These are phyloP conservation scores for Pleurotus platypus DNA, from an alignment of 768 basidiomycete genomes.

Conservation along the genomic window DNA sequence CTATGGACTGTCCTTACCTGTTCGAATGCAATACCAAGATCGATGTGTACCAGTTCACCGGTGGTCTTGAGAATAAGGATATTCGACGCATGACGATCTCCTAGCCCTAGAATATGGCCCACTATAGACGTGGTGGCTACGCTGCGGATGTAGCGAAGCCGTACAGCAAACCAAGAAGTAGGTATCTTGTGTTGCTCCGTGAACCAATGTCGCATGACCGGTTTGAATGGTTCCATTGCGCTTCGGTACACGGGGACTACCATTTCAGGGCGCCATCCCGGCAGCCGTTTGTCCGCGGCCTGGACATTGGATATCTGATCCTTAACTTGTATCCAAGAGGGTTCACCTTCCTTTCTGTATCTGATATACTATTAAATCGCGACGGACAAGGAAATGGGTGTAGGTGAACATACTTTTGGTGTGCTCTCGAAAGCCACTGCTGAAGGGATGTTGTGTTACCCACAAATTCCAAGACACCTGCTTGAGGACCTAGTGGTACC, in stretches of 20 bases:
- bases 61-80: constrained; percentile 80
- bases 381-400: too few relatives aligned
- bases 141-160: constrained; percentile 86
- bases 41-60: constrained; percentile 93
- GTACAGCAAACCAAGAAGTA: constrained; percentile 88
- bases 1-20: constrained; percentile 49
- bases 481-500: constrained; percentile 74
- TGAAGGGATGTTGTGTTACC: constrained; percentile 66
- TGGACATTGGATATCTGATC: too few relatives aligned
- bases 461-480: constrained; percentile 91
- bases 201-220: constrained; percentile 94
- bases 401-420: constrained; percentile 44
- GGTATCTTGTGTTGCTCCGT: constrained; percentile 86
- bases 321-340: too few relatives aligned
- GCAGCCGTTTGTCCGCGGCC: not conserved
- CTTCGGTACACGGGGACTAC: constrained; percentile 26
- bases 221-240: constrained; percentile 50
- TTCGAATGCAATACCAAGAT: constrained; percentile 95
- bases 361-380: too few relatives aligned
- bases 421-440: constrained; percentile 61
- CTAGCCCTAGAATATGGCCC: constrained; percentile 87
- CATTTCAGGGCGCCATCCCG: not conserved
- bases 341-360: too few relatives aligned
- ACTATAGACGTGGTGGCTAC: constrained; percentile 94
- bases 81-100: constrained; percentile 90